Evolutionary conservation across 2,329 filamentous ascomycete species (phyloP).

Genomic region (Akanthomyces dipterigenus): DNA sequence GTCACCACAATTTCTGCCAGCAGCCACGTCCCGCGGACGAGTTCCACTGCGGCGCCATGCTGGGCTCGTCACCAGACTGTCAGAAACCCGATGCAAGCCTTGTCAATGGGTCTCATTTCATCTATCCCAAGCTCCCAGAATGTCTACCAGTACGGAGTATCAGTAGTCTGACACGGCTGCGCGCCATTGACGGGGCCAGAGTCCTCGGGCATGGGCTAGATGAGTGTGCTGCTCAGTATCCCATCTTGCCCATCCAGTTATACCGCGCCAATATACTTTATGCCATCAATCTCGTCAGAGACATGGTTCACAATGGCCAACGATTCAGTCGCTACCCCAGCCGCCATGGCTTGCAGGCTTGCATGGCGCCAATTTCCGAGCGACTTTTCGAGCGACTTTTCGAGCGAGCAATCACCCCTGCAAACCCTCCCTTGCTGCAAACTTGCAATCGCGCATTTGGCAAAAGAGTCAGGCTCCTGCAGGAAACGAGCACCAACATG

Average conservation of each 20-base stretch:
- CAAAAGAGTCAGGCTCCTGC: conserved; percentile 7
- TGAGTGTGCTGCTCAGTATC: background rate
- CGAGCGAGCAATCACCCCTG: background rate
- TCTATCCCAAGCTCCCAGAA: background rate
- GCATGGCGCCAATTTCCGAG: background rate
- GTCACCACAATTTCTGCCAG: conserved; percentile 10
- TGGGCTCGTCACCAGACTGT: background rate
- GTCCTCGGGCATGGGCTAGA: background rate
- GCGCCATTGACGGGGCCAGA: background rate
- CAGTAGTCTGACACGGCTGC: background rate
- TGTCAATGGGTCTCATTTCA: background rate
- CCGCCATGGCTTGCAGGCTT: background rate
- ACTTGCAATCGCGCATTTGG: background rate
- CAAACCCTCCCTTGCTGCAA: background rate
- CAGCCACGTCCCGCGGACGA: conserved; percentile 1
- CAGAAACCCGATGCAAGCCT: background rate
- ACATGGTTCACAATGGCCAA: background rate
- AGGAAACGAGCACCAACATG: conserved; percentile 5
- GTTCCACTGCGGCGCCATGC: background rate
- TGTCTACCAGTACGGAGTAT: no score
- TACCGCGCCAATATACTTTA: no score
- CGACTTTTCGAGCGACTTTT: background rate
- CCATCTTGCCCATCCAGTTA: background rate
- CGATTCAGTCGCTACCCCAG: background rate
- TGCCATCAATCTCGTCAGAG: background rate